Evolutionary conservation across 1,284 basidiomycete species (phyloP).

Genomic region (Apiotrichum domesticum): DNA sequence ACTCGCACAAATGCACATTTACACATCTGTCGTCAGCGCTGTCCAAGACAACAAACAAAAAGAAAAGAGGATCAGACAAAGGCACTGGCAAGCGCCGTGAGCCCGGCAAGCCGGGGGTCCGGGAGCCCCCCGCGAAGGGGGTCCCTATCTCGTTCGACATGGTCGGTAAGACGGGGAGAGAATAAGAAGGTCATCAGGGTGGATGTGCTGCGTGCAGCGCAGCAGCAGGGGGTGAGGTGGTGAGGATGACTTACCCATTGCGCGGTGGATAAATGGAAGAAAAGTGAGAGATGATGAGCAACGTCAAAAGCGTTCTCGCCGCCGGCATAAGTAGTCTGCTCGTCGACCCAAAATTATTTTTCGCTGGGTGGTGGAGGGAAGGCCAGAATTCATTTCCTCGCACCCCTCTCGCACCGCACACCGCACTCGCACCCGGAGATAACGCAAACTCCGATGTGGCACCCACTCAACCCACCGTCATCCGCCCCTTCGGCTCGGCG

Average conservation of each 20-base stretch:
- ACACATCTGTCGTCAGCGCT: conserved; percentile 3
- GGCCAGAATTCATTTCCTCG: no score
- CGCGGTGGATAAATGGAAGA: neutral
- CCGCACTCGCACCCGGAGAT: no score
- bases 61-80: conserved; percentile 43
- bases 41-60: neutral
- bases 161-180: conserved; percentile 51
- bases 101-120: conserved; percentile 39
- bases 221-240: conserved; percentile 1
- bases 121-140: conserved; percentile 46
- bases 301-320: neutral
- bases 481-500: no score
- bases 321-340: neutral
- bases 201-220: neutral
- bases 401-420: neutral
- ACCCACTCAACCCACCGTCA: no score
- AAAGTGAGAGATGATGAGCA: neutral
- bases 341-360: no score
- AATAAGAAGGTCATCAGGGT: conserved; percentile 47
- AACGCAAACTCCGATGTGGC: no score
- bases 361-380: no score
- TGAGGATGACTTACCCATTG: conserved; percentile 8
- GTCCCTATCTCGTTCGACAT: conserved; percentile 48
- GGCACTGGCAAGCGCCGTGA: conserved; percentile 49
- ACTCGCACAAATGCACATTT: no score